These are phyloP conservation scores for Silene uniflora DNA, from an alignment of 148 eudicot species.

Conservation along the genomic window DNA sequence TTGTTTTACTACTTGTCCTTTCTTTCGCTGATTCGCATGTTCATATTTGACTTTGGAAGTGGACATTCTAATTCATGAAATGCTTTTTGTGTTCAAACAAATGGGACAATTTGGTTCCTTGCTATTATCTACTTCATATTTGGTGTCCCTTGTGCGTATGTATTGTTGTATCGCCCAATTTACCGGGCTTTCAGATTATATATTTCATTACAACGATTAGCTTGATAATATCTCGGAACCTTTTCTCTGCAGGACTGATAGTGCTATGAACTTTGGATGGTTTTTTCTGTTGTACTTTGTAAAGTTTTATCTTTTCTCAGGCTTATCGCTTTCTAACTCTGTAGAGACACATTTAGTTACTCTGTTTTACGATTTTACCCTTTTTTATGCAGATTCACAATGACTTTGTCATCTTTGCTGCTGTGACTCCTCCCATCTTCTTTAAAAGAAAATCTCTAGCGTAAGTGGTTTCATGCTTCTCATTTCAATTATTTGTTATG, in stretches of 20 bases:
- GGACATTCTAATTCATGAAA: neutral
- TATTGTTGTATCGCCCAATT: conserved; percentile 63
- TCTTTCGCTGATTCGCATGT: neutral
- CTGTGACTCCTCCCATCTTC: conserved; percentile 69
- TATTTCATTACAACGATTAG: neutral
- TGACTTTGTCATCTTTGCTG: conserved; percentile 58
- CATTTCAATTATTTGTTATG: no score
- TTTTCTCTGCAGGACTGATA: conserved; percentile 48
- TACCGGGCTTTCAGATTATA: conserved; percentile 16
- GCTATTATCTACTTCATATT: conserved; percentile 36
- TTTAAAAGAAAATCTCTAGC: conserved; percentile 67
- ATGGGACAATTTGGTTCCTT: conserved; percentile 76
- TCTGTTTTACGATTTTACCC: neutral
- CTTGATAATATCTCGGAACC: neutral
- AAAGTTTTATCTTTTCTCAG: neutral
- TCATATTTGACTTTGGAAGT: neutral
- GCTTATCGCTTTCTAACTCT: neutral
- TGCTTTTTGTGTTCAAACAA: conserved; percentile 27
- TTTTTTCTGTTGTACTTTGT: conserved; percentile 81
- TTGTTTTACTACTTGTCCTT: neutral
- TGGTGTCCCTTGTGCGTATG: conserved; percentile 61
- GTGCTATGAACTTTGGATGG: conserved; percentile 77
- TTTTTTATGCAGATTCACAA: conserved; percentile 51
- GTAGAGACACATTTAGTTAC: neutral
- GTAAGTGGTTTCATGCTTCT: conserved; percentile 34